Percentiles rank a stretch among this genome's conserved stretches.
Conservation (phyloP, 2,329 filamentous ascomycete genomes). For the Aureobasidium sp. region DNA sequence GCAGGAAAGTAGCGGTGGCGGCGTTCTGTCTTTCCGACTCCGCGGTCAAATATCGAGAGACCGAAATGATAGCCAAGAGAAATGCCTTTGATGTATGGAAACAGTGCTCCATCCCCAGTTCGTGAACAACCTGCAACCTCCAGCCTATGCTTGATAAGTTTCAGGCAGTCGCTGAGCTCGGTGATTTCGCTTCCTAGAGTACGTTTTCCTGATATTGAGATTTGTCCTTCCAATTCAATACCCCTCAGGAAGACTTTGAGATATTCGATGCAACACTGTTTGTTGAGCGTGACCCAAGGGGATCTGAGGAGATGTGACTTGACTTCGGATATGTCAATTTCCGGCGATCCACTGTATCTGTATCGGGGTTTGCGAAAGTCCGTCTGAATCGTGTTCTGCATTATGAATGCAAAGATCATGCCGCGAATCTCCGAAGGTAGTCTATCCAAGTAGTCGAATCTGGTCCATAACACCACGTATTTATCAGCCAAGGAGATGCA, state of each 20-base stretch:
- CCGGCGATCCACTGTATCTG: neutral
- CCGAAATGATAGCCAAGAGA: too few relatives aligned
- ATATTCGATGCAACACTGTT: neutral
- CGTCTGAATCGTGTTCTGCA: neutral
- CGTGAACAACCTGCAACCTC: too few relatives aligned
- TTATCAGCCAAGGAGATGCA: slow-evolving; percentile 25
- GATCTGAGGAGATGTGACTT: neutral
- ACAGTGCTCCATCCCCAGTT: neutral
- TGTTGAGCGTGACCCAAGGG: neutral
- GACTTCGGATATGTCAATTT: too few relatives aligned
- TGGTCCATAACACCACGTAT: slow-evolving; percentile 21
- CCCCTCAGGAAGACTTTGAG: neutral
- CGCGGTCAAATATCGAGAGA: too few relatives aligned
- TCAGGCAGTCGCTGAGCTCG: too few relatives aligned
- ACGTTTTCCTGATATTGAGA: too few relatives aligned
- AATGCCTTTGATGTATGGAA: too few relatives aligned
- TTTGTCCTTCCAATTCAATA: too few relatives aligned
- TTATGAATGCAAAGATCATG: neutral
- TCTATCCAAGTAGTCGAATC: neutral
- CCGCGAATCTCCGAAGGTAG: neutral
- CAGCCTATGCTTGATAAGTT: too few relatives aligned
- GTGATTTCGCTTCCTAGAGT: too few relatives aligned
- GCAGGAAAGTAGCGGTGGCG: too few relatives aligned
- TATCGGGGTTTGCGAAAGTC: neutral
- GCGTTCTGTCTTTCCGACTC: too few relatives aligned